Base-by-base conservation (phyloP, 2,329 filamentous ascomycete genomes). In the Pestalotiopsis sp. region DNA sequence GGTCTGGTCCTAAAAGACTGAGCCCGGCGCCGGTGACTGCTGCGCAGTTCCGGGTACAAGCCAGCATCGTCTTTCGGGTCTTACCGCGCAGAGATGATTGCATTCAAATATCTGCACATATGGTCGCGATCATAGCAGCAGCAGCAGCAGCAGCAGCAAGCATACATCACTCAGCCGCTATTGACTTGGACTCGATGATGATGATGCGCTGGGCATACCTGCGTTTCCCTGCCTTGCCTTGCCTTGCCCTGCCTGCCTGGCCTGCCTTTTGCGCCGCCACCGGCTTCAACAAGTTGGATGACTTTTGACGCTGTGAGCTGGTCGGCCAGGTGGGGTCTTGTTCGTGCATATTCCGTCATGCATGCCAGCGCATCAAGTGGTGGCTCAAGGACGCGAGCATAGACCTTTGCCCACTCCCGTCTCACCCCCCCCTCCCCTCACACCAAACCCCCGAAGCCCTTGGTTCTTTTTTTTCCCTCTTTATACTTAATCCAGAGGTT, bases 271-370 rank as follows among this genome's bases (percentile, higher is more conserved):
- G 75, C 75, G 76, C 76, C 75, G 77, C 76, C 72, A 73, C 74
- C 76, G 72, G 73, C 75, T 72, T 75, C 71, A 72, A 36, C 31
- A 75, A 72, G 75, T 74, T 72, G 73, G 75, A 72, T 76, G 70
- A 69, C 49, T 49, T 36, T 36, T 60, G 57, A 61, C 59, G 80
- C 80, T 82, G 45, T 52, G 82, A 79, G 80, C 78, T 83, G 81
- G 80, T 81, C 78, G 77, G 79, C 45, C 79, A 77, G 77, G 81
- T 82, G 75, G 80, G 80, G 78, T 80, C 81, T 80, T 78, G 80
- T 78, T 83, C 80, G 78, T 87, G 85, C 86, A 87, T 84, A 83
- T 85, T 83, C 84, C 84, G 84, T 86, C 84, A 87, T 88, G 85
- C 86, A 88, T 87, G 85, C 83, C 83, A 85, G 79, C 83, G 81